Base-by-base conservation (phyloP, 2,329 filamentous ascomycete species). In the Hyphodiscus sp. region DNA sequence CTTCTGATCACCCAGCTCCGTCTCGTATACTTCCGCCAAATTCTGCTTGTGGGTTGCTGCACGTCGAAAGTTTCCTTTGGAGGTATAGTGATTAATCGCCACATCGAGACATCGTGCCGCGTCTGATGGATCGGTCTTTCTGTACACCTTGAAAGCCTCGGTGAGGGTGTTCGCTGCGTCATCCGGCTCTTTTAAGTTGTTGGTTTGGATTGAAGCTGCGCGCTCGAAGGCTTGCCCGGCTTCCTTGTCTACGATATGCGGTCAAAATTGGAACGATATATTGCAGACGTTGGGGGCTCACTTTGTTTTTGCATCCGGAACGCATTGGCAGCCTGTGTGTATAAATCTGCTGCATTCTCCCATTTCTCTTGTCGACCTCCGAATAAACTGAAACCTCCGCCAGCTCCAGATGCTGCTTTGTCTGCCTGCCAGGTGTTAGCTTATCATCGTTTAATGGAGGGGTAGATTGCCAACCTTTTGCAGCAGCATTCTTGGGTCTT, bases 131-230 rank as follows among this genome's bases (percentile, higher is more conserved):
- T 89, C 84, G 50, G 87, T 84, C 73, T 91, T 95, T 65, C 86
- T 82, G 75, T 96, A 97, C 56, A 90, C 87, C 76, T 97, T 96
- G 80, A 91, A 97, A 50, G 94, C 94, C 70, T 97, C 91, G 65
- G 86, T 82, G 57, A 91, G 76, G 47, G 87, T 86, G 72, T 95
- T 95, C 59, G 92, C 91, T 47, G 91, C 90, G 68, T 97, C 94
- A 69, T 95, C 89, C 43, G 87, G 89, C 68, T 97, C 91, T 68
- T 91, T 95, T 49, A 97, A 80, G 64, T 91, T 85, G 61, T 84
- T 79, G 48, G 76, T 81, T 70, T 95, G 89, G 55, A 97, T 85
- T 44, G 80, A 72, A n/a, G 91, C 92, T 13, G 90, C 90, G 70
- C 85, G 81, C 70, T 96, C 90, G 61, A 96, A 95, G 13, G 90